A percentile compares a stretch with the other conserved stretches of the same genome.
Conservation (phyloP, 1,284 basidiomycete species). For the Apiotrichum mycotoxinovorans region DNA sequence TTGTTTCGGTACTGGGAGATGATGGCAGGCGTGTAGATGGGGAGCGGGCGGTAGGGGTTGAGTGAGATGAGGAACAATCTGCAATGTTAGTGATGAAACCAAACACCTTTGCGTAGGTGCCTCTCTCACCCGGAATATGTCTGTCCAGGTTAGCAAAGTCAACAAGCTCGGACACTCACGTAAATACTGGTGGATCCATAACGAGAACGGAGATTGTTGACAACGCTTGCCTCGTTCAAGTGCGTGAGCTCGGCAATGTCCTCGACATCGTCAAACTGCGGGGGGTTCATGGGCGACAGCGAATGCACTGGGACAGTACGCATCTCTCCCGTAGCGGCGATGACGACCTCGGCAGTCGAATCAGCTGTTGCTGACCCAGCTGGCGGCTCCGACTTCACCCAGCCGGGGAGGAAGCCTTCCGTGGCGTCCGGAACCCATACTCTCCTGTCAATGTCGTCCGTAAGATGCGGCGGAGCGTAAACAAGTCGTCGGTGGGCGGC, state of each 20-base stretch:
- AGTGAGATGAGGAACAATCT: slow-evolving; percentile 85
- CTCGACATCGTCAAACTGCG: slow-evolving; percentile 95
- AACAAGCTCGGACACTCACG: slow-evolving; percentile 58
- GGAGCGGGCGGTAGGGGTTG: slow-evolving; percentile 91
- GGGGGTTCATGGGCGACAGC: slow-evolving; percentile 94
- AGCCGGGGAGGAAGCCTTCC: slow-evolving; percentile 48
- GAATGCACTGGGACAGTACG: slow-evolving; percentile 69
- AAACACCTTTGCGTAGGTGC: not conserved
- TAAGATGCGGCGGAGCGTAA: slow-evolving; percentile 2
- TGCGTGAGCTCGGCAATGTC: slow-evolving; percentile 99
- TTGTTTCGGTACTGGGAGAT: slow-evolving; percentile 89
- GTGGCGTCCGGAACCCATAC: slow-evolving; percentile 47
- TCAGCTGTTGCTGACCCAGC: slow-evolving; percentile 23
- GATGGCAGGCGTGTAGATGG: slow-evolving; percentile 89
- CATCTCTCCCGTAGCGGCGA: slow-evolving; percentile 42
- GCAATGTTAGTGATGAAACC: slow-evolving; percentile 6
- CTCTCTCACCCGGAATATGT: slow-evolving; percentile 47
- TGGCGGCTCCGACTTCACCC: slow-evolving; percentile 43
- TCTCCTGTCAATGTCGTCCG: slow-evolving; percentile 29
- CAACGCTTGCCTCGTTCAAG: slow-evolving; percentile 96
- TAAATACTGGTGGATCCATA: slow-evolving; percentile 93
- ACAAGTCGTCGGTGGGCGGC: slow-evolving; percentile 8
- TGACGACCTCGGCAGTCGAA: slow-evolving; percentile 42
- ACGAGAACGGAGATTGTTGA: slow-evolving; percentile 88
- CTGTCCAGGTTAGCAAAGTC: slow-evolving; percentile 20